phyloP scores from a whole-genome alignment of 371 early-diverging fungal species.

The Syncephalis plumigaleata region DNA sequence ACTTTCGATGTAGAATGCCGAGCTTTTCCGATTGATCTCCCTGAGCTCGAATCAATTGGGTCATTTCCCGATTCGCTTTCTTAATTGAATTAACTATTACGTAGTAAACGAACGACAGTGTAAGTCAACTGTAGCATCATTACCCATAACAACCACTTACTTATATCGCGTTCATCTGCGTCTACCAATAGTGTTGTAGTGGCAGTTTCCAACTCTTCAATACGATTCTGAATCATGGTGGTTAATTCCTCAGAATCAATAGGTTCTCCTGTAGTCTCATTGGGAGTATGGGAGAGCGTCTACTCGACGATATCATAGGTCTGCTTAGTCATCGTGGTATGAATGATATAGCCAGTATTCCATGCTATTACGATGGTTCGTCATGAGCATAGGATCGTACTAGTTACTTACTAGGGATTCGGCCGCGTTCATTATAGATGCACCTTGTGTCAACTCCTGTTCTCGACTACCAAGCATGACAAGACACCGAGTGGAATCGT shows the following conservation, averaged over 20 bases:
- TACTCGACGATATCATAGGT: too few relatives aligned
- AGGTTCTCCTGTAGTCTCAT: background rate
- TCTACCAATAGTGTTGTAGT: constrained; percentile 4
- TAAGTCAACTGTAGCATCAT: too few relatives aligned
- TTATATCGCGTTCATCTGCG: constrained; percentile 4
- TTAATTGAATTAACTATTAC: constrained; percentile 4
- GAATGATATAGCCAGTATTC: too few relatives aligned
- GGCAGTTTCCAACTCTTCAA: constrained; percentile 5
- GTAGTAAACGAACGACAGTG: background rate
- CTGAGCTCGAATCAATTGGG: constrained; percentile 4
- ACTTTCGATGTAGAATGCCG: constrained; percentile 4
- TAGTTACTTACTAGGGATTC: too few relatives aligned
- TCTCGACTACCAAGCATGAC: too few relatives aligned
- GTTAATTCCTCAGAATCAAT: constrained; percentile 6
- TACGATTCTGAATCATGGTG: constrained; percentile 7
- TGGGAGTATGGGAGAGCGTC: too few relatives aligned
- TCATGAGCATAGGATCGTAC: too few relatives aligned
- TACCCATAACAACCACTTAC: background rate
- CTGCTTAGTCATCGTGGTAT: too few relatives aligned
- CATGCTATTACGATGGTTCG: too few relatives aligned
- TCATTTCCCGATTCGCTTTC: constrained; percentile 7
- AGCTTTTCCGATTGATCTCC: constrained; percentile 7
- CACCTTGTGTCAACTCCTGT: too few relatives aligned
- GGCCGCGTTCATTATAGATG: too few relatives aligned
- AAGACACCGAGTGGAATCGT: too few relatives aligned